Percentiles rank a stretch among this genome's conserved stretches.
These are phyloP conservation scores for Sclerotiophoma versabilis DNA, from an alignment of 2,329 filamentous ascomycete species.

Conservation along the genomic window DNA sequence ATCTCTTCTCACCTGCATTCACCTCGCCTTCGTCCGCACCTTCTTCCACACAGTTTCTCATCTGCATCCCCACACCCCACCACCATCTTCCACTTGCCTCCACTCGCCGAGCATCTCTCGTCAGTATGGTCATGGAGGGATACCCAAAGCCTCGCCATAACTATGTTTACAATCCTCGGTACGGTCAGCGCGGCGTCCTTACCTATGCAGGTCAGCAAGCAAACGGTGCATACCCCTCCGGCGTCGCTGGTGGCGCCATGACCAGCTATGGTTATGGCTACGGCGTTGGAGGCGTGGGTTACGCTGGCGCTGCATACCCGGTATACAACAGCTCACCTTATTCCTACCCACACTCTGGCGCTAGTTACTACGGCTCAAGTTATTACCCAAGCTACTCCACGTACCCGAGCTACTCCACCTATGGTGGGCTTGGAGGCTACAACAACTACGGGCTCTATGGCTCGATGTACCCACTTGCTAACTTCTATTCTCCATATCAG, in stretches of 20 bases:
- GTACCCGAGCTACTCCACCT: slow-evolving; percentile 22
- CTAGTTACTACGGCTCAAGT: slow-evolving; percentile 19
- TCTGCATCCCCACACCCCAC: slow-evolving; percentile 1
- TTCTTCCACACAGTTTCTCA: not conserved
- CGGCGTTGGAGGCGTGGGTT: slow-evolving; percentile 20
- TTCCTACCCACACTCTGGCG: slow-evolving; percentile 25
- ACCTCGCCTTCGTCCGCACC: slow-evolving; percentile 18
- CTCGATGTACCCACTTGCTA: slow-evolving; percentile 44
- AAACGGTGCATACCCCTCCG: slow-evolving; percentile 36
- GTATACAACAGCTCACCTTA: slow-evolving; percentile 35
- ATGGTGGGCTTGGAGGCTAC: slow-evolving; percentile 30
- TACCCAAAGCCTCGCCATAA: slow-evolving; percentile 42
- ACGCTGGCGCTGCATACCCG: slow-evolving; percentile 18
- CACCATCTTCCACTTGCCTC: not conserved
- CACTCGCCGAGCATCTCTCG: not conserved
- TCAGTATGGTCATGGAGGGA: slow-evolving; percentile 24
- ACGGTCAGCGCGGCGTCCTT: slow-evolving; percentile 38
- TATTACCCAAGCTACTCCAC: slow-evolving; percentile 23
- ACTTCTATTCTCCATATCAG: slow-evolving; percentile 45
- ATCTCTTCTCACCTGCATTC: slow-evolving; percentile 12
- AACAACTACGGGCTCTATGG: slow-evolving; percentile 35
- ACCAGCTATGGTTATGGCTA: slow-evolving; percentile 22
- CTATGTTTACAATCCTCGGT: slow-evolving; percentile 41
- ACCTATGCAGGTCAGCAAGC: slow-evolving; percentile 36
- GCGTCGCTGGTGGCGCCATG: slow-evolving; percentile 26